Percentiles rank a stretch among this genome's conserved stretches.
Evolutionary conservation across 495 filamentous ascomycete genomes (phyloP).

Genomic region (Xanthoparmelia taractica): DNA sequence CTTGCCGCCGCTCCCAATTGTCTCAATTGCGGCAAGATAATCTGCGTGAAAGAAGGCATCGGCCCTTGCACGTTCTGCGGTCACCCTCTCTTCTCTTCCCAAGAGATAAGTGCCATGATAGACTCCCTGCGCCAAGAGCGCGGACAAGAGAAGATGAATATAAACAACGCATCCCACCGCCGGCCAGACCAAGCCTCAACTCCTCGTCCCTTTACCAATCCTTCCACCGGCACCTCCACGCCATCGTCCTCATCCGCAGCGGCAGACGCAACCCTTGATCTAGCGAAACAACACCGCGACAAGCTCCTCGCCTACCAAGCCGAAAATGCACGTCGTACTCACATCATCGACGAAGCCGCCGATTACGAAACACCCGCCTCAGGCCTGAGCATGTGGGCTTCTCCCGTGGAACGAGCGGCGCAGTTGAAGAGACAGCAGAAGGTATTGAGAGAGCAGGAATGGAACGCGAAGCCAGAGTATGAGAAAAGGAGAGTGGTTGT

Average conservation of each 20-base stretch:
- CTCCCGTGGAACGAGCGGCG: slow-evolving; percentile 73
- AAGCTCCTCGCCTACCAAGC: slow-evolving; percentile 76
- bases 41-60: slow-evolving; percentile 88
- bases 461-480: slow-evolving; percentile 82
- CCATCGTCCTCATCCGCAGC: slow-evolving; percentile 38
- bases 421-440: slow-evolving; percentile 90
- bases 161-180: slow-evolving; percentile 59
- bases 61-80: slow-evolving; percentile 93
- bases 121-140: slow-evolving; percentile 77
- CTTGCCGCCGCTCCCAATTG: slow-evolving; percentile 87
- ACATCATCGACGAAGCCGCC: slow-evolving; percentile 84
- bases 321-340: slow-evolving; percentile 79
- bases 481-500: slow-evolving; percentile 86
- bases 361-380: slow-evolving; percentile 75
- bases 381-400: slow-evolving; percentile 76
- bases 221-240: slow-evolving; percentile 20
- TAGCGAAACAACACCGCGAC: slow-evolving; percentile 72
- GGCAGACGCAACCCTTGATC: slow-evolving; percentile 32
- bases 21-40: slow-evolving; percentile 87
- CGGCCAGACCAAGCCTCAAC: slow-evolving; percentile 56
- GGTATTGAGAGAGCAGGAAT: slow-evolving; percentile 78
- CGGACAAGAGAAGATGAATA: slow-evolving; percentile 73
- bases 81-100: slow-evolving; percentile 57
- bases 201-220: slow-evolving; percentile 32
- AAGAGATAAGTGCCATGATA: slow-evolving; percentile 78